Base-by-base conservation (phyloP, 2,329 filamentous ascomycete species). In the Dothiorella sarmentorum region DNA sequence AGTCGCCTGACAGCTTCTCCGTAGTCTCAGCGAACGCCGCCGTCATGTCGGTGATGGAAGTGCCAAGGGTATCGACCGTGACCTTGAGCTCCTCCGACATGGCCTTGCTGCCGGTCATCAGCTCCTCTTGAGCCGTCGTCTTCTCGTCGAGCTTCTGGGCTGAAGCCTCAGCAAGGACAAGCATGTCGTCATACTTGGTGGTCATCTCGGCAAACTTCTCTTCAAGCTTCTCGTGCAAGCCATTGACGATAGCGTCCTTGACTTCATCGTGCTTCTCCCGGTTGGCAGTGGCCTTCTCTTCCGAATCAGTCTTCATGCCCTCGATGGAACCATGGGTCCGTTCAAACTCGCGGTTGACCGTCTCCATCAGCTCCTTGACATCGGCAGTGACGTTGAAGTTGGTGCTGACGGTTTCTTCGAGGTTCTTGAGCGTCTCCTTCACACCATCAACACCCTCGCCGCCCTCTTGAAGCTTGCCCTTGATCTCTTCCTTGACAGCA, bases 51-150 rank as follows among this genome's bases (percentile, higher is more conserved):
- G 77, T 77, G 38, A 81, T 70, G n/a, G 78, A 71, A 1, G 85
- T 85, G 7, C 91, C 90, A 45, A 97, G 86, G 0, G 90, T 91
- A 65, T 96, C 91, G 59, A 96, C 87, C 1, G 95, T 84, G 7
- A 90, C 77, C 72, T 90, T 93, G 60, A 97, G 83, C 65, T 97
- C 94, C 61, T 97, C 92, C 0, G 91, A 86, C 56, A 95, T 84
- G 4, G 83, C 81, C 74, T 91, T 96, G 24, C 89, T 93, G 61
- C 81, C 84, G 15, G 85, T 80, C 7, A 95, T 78, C 4, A 91
- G 85, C 58, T 89, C 86, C 60, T 92, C 84, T 62, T 91, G 86
- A 63, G 88, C 83, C 31, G 82, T 76, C 29, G 90, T 85, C 60
- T 89, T 87, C 63, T 89, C 86, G 65, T 93, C 90, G 56, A 85